Conservation (phyloP, 2,329 filamentous ascomycete genomes). For the Beauveria sp. region DNA sequence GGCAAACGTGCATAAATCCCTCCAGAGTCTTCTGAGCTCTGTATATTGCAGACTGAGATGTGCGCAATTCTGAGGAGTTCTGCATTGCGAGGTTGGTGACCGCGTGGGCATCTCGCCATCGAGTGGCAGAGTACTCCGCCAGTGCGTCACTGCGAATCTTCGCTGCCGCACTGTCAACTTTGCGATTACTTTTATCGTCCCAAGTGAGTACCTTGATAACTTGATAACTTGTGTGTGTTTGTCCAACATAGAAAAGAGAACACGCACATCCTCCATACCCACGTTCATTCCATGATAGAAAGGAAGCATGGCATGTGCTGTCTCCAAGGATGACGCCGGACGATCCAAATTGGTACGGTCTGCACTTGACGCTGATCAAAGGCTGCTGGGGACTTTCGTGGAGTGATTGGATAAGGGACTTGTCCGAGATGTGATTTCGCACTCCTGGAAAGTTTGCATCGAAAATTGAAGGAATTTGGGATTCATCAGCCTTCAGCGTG, state of each 20-base stretch:
- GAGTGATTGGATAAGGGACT: conserved; percentile 67
- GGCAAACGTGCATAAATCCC: conserved; percentile 67
- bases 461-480: conserved; percentile 64
- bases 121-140: conserved; percentile 63
- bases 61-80: conserved; percentile 92
- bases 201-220: not conserved
- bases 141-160: conserved; percentile 59
- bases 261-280: conserved; percentile 85
- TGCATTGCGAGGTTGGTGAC: conserved; percentile 88
- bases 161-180: conserved; percentile 27
- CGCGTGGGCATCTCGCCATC: conserved; percentile 71
- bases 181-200: conserved; percentile 16
- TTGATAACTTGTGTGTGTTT: conserved; percentile 36
- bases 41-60: conserved; percentile 72
- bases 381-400: conserved; percentile 79
- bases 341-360: conserved; percentile 74
- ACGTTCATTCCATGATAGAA: conserved; percentile 99
- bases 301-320: conserved; percentile 90
- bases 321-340: conserved; percentile 84
- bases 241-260: conserved; percentile 79
- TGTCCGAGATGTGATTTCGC: conserved; percentile 58
- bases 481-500: conserved; percentile 55
- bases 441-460: conserved; percentile 81
- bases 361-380: conserved; percentile 87
- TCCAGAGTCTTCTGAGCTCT: conserved; percentile 77